Evolutionary conservation across 2,329 filamentous ascomycete genomes (phyloP).

Genomic region (Malbranchea cinnamomea): DNA sequence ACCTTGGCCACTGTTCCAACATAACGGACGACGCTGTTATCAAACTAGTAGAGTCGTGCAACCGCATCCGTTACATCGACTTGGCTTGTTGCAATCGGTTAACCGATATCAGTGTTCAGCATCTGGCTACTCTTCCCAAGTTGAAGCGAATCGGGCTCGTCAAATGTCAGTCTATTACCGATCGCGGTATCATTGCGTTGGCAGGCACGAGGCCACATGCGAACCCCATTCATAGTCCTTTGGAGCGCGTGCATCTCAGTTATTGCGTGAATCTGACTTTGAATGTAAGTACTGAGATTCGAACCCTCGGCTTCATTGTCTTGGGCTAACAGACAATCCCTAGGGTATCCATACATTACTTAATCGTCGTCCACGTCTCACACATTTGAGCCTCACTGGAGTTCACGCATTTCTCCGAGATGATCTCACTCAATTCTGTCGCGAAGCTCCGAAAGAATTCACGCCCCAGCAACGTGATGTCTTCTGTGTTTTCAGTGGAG

Average conservation of each 20-base stretch:
- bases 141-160: constrained; percentile 88
- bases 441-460: constrained; percentile 78
- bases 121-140: constrained; percentile 76
- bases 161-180: constrained; percentile 82
- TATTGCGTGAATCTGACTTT: constrained; percentile 81
- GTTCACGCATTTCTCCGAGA: constrained; percentile 79
- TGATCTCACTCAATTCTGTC: constrained; percentile 72
- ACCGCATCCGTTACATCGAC: constrained; percentile 92
- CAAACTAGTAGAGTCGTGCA: constrained; percentile 70
- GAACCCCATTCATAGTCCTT: constrained; percentile 48
- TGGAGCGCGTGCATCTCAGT: constrained; percentile 90
- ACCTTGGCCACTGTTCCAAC: constrained; percentile 80
- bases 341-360: constrained; percentile 82
- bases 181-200: constrained; percentile 72
- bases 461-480: constrained; percentile 89
- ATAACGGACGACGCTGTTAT: constrained; percentile 85
- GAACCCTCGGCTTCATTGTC: too few relatives aligned
- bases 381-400: constrained; percentile 85
- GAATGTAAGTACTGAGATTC: constrained; percentile 50
- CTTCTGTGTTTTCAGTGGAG: constrained; percentile 93
- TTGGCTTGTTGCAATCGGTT: constrained; percentile 84
- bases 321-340: constrained; percentile 17
- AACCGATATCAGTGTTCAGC: constrained; percentile 73
- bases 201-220: constrained; percentile 46
- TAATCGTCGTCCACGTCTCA: constrained; percentile 81